A percentile compares a stretch with the other conserved stretches of the same genome.
Evolutionary conservation across 108 stramenopile species (phyloP).

Genomic region (Nitzschia sp.): DNA sequence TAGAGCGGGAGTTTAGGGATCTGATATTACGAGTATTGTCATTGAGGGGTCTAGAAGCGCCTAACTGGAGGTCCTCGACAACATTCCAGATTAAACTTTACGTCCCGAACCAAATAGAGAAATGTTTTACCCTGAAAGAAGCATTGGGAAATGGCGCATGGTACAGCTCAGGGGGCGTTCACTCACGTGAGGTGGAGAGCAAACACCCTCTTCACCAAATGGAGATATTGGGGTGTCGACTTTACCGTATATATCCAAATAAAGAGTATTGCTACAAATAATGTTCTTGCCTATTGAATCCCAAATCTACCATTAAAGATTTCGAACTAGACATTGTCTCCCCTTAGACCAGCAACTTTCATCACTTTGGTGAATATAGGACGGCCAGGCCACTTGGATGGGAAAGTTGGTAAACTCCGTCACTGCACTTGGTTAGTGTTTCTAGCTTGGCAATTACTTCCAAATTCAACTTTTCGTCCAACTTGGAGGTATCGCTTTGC

Average conservation of each 20-base stretch:
- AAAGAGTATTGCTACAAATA: background rate
- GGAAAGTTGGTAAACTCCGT: no score
- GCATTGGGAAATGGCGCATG: conserved; percentile 11
- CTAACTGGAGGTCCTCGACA: conserved; percentile 4
- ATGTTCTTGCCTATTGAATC: background rate
- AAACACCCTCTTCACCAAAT: conserved; percentile 11
- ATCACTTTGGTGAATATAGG: no score
- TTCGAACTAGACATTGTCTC: no score
- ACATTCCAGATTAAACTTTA: conserved; percentile 11
- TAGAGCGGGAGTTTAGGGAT: conserved; percentile 38
- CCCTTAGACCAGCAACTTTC: no score
- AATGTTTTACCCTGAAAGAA: background rate
- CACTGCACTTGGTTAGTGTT: no score
- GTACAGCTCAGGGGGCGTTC: conserved; percentile 2
- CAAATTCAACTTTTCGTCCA: no score
- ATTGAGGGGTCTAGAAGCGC: conserved; percentile 12
- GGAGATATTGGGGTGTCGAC: background rate
- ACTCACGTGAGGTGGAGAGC: background rate
- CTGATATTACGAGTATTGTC: conserved; percentile 26
- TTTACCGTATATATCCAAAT: background rate
- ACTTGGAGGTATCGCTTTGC: no score
- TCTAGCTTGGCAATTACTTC: no score
- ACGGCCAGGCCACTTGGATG: no score
- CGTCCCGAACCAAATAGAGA: background rate
- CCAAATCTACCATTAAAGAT: background rate